phyloP scores from a whole-genome alignment of 2,329 filamentous ascomycete species.

The Fusarium sp. region DNA sequence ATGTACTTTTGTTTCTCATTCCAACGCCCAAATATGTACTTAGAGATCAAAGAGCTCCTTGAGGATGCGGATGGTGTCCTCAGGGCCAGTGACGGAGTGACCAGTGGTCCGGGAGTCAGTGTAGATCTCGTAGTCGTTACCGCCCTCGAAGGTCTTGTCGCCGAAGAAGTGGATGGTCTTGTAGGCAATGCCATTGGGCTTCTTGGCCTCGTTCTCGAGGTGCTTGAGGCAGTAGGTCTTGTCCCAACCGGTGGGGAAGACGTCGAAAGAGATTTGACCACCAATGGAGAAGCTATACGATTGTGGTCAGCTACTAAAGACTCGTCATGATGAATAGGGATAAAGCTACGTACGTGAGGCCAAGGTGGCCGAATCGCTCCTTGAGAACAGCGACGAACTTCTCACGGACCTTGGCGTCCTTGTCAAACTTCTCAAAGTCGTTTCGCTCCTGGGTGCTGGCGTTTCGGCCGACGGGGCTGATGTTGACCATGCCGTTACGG shows the following conservation, averaged over 20 bases:
- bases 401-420: slow-evolving; percentile 80
- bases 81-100: slow-evolving; percentile 84
- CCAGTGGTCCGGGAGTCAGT: slow-evolving; percentile 85
- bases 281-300: slow-evolving; percentile 85
- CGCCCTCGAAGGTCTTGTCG: slow-evolving; percentile 92
- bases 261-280: slow-evolving; percentile 97
- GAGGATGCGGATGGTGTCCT: slow-evolving; percentile 84
- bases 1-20: slow-evolving; percentile 30
- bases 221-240: slow-evolving; percentile 97
- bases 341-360: slow-evolving; percentile 78
- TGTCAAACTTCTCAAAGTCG: slow-evolving; percentile 87
- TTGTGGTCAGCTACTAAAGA: slow-evolving; percentile 18
- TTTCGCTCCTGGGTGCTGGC: slow-evolving; percentile 84
- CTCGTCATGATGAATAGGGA: slow-evolving; percentile 11
- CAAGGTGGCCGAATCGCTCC: slow-evolving; percentile 86
- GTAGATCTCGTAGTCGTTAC: slow-evolving; percentile 97
- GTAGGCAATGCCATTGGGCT: slow-evolving; percentile 80
- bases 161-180: slow-evolving; percentile 97
- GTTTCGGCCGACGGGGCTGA: slow-evolving; percentile 88
- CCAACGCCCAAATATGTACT: slow-evolving; percentile 22
- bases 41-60: slow-evolving; percentile 84
- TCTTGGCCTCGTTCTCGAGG: slow-evolving; percentile 83
- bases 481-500: slow-evolving; percentile 92
- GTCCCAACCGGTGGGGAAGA: slow-evolving; percentile 98
- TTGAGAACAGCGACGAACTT: slow-evolving; percentile 83